phyloP scores from a whole-genome alignment of 2,329 filamentous ascomycete genomes.

The Cryphonectria radicalis region DNA sequence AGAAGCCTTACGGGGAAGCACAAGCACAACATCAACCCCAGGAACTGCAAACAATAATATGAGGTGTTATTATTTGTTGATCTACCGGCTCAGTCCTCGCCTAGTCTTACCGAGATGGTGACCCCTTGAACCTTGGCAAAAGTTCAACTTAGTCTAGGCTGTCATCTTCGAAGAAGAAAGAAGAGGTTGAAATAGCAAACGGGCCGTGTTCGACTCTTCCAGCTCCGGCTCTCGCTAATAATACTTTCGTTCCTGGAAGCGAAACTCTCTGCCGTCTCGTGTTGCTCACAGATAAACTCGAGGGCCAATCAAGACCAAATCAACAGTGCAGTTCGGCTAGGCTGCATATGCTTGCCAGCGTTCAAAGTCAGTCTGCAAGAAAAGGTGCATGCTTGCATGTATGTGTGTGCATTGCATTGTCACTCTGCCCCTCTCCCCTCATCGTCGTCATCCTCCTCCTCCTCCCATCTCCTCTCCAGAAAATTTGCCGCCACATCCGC shows the following conservation, averaged over 20 bases:
- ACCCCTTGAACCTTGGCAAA: not conserved
- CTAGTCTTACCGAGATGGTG: not conserved
- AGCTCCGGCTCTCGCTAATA: not conserved
- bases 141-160: not conserved
- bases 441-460: not conserved
- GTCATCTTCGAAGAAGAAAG: not conserved
- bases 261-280: not conserved
- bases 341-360: too few relatives aligned
- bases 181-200: not conserved
- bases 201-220: not conserved
- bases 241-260: not conserved
- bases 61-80: not conserved
- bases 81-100: not conserved
- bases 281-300: not conserved
- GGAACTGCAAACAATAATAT: not conserved
- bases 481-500: slow-evolving; percentile 5
- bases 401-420: not conserved
- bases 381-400: too few relatives aligned
- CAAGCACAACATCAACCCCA: not conserved
- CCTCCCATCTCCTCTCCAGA: not conserved
- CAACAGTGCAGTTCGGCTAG: not conserved
- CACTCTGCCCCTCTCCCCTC: not conserved
- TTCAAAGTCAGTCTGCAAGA: too few relatives aligned
- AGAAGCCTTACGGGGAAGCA: not conserved
- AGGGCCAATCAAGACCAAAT: not conserved